Base-by-base conservation (phyloP, 2,329 filamentous ascomycete genomes). In the Mollisia scopiformis region DNA sequence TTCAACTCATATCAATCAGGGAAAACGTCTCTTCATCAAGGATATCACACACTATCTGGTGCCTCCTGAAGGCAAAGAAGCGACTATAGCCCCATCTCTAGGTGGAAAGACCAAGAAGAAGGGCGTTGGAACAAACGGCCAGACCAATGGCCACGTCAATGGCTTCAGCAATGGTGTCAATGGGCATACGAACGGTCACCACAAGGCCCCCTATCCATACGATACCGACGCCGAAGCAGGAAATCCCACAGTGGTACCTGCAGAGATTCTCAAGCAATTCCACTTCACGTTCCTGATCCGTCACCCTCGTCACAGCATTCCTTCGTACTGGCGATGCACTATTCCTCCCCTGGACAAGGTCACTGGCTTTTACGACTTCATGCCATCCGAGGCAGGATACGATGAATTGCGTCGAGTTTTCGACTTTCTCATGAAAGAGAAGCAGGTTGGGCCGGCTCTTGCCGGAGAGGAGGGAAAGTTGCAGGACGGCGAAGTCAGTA, bases 271-370 rank as follows among this genome's bases (percentile, higher is more conserved):
- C 60, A 84, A 87, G 72, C 82, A 87, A 67, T 98, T 96, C 78
- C 93, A 97, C 77, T 98, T 94, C 79, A 92, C 93, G 23, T 98
- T 99, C 78, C 84, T 98, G 65, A 98, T 99, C 80, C 93, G 95
- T 59, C 93, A 98, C 75, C 95, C 95, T n/a, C 88, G 92, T 70
- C 88, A 87, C 73, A 90, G 91, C 70, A 93, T 98, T 66, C 95
- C 95, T 7, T 96, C 92, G 50, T 98, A 94, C 81, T 97, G 90
- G 82, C 90, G 94, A 69, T 98, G 94, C 84, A 96, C 92, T 53
- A 85, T 97, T 57, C 93, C 95, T 14, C 95, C 95, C 0, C 83
- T 97, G 59, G 87, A 90, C 72, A 80, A 89, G 50, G 78, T 92
- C 63, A 98, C 94, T 0, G 92, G 92, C 7, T 98, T 96, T 80